These are phyloP conservation scores for Suhomyces sp. DNA, from an alignment of 805 yeast species.

Conservation along the genomic window DNA sequence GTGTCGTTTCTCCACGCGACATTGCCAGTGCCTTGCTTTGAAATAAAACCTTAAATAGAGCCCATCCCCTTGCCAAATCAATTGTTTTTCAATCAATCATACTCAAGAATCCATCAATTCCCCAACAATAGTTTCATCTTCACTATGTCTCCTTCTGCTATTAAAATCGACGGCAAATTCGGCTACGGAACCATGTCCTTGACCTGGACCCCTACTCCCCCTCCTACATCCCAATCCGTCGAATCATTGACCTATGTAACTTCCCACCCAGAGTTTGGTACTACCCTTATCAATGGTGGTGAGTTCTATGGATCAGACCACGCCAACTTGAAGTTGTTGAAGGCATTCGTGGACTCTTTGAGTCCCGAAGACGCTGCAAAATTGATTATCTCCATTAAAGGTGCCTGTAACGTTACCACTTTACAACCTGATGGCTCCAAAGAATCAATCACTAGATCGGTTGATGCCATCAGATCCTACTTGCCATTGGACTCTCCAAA, in stretches of 20 bases:
- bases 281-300: conserved; percentile 66
- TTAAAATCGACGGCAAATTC: conserved; percentile 25
- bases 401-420: conserved; percentile 45
- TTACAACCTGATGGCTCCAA: conserved; percentile 50
- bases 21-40: no score
- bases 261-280: conserved; percentile 48
- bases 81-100: no score
- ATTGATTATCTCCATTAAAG: conserved; percentile 67
- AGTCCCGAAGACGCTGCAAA: conserved; percentile 55
- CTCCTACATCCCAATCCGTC: conserved; percentile 53
- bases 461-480: conserved; percentile 40
- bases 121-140: no score
- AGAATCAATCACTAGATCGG: conserved; percentile 46
- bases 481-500: conserved; percentile 26
- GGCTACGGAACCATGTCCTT: conserved; percentile 85
- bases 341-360: conserved; percentile 53
- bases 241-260: conserved; percentile 45
- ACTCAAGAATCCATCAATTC: not conserved
- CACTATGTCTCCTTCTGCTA: conserved; percentile 1
- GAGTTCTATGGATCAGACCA: conserved; percentile 67
- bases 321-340: conserved; percentile 55
- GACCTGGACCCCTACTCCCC: conserved; percentile 65
- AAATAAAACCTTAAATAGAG: no score
- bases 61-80: no score
- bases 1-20: no score